phyloP scores from a whole-genome alignment of 352 stramenopile genomes.

The Globisporangium splendens region DNA sequence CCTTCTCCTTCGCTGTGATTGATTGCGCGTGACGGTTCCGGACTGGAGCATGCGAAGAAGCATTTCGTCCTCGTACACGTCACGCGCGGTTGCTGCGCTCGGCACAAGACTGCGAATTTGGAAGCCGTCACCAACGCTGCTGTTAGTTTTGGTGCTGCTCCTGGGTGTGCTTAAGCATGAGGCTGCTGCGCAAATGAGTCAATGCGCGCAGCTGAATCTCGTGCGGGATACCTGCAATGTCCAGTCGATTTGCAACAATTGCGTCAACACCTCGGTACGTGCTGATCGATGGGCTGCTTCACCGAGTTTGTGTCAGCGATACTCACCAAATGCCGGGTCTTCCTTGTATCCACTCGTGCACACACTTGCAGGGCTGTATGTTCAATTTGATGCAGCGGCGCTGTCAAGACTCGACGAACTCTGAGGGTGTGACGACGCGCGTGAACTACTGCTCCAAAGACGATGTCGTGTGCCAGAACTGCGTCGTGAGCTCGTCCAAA shows the following conservation, averaged over 20 bases:
- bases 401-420: slow-evolving; percentile 15
- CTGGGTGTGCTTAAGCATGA: not conserved
- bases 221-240: slow-evolving; percentile 36
- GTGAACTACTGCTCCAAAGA: slow-evolving; percentile 26
- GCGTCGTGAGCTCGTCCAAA: slow-evolving; percentile 24
- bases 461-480: slow-evolving; percentile 25
- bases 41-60: too few species aligned
- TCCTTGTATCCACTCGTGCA: not conserved
- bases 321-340: not conserved
- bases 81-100: too few species aligned
- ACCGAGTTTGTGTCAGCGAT: not conserved
- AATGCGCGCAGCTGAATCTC: slow-evolving; percentile 29
- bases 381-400: slow-evolving; percentile 29
- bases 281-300: not conserved
- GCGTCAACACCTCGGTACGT: slow-evolving; percentile 29
- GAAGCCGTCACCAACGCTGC: not conserved
- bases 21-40: too few species aligned
- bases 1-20: too few species aligned
- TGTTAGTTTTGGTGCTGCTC: not conserved
- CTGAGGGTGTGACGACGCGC: slow-evolving; percentile 2
- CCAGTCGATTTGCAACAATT: slow-evolving; percentile 33
- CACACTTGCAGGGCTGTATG: slow-evolving; percentile 25
- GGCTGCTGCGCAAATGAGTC: slow-evolving; percentile 15
- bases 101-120: too few species aligned
- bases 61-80: too few species aligned